Percentiles rank a stretch among this genome's conserved stretches.
phyloP scores from a whole-genome alignment of 140 eudicot genomes.

The Ambrosia hybrid region DNA sequence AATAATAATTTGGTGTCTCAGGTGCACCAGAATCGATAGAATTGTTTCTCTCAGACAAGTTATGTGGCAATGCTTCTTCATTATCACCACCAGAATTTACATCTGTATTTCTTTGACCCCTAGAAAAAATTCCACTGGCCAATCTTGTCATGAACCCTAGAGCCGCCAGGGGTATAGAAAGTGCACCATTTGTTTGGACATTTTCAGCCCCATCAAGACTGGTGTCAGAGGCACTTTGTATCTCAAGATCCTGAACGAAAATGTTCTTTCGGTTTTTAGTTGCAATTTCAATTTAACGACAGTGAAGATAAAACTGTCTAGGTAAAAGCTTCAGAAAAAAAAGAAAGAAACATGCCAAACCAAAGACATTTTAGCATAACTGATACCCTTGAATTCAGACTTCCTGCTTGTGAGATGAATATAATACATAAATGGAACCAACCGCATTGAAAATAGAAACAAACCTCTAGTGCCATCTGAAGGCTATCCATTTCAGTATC shows the following conservation, averaged over 20 bases:
- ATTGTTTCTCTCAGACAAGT: constrained; percentile 26
- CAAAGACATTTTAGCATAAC: neutral
- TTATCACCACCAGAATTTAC: constrained; percentile 39
- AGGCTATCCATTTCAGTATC: constrained; percentile 71
- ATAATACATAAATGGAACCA: constrained; percentile 5
- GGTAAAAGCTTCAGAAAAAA: constrained; percentile 2
- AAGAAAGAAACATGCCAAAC: constrained; percentile 5
- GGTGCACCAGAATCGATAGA: constrained; percentile 5
- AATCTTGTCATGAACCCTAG: constrained; percentile 74
- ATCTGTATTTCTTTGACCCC: constrained; percentile 60
- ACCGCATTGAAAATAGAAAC: constrained; percentile 20
- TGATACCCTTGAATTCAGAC: neutral
- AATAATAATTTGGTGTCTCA: constrained; percentile 26
- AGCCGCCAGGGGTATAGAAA: constrained; percentile 80
- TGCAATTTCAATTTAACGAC: neutral
- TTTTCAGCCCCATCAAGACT: constrained; percentile 54
- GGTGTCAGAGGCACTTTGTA: constrained; percentile 43
- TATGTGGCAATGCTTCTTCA: constrained; percentile 30
- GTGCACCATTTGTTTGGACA: constrained; percentile 70
- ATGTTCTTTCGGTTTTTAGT: neutral
- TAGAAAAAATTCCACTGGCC: constrained; percentile 86
- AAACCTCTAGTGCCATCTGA: constrained; percentile 62
- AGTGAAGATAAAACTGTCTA: neutral
- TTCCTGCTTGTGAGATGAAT: constrained; percentile 9
- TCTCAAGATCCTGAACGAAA: constrained; percentile 52